Conservation (phyloP, 768 basidiomycete genomes). For the Tricholoma sp. region DNA sequence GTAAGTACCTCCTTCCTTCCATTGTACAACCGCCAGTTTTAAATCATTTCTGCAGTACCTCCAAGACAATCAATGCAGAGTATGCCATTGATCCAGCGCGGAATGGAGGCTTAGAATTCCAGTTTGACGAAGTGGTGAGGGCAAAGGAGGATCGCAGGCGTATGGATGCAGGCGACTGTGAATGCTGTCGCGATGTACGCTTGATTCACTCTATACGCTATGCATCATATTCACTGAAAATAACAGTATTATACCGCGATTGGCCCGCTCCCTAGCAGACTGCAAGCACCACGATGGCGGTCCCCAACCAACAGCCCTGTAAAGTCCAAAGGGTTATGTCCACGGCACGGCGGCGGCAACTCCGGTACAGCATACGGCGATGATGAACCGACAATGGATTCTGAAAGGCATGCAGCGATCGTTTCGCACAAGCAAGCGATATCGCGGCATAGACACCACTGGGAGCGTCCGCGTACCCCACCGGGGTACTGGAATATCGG, state of each 20-base stretch:
- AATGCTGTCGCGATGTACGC: conserved; percentile 72
- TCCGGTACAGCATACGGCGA: conserved; percentile 1
- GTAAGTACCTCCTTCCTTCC: conserved; percentile 20
- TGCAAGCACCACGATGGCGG: conserved; percentile 71
- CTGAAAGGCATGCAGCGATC: conserved; percentile 24
- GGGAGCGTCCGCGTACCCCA: conserved; percentile 70
- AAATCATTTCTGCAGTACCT: conserved; percentile 14
- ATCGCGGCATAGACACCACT: conserved; percentile 68
- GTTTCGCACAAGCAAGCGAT: conserved; percentile 63
- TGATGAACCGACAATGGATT: background rate
- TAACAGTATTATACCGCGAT: conserved; percentile 77
- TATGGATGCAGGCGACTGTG: conserved; percentile 77
- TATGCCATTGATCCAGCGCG: conserved; percentile 62
- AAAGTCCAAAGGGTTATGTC: conserved; percentile 17
- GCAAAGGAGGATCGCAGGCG: conserved; percentile 54
- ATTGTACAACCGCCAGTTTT: background rate
- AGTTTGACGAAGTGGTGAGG: conserved; percentile 76
- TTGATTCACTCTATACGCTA: background rate
- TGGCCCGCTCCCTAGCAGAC: conserved; percentile 61
- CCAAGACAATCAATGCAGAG: conserved; percentile 52
- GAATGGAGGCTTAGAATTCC: conserved; percentile 63
- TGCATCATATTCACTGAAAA: background rate
- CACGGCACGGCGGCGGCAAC: conserved; percentile 14
- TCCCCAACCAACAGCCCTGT: conserved; percentile 42
- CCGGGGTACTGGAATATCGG: conserved; percentile 90